Percentiles rank a stretch among this genome's conserved stretches.
phyloP scores from a whole-genome alignment of 139 green algal species.

The Parachlorella kessleri region DNA sequence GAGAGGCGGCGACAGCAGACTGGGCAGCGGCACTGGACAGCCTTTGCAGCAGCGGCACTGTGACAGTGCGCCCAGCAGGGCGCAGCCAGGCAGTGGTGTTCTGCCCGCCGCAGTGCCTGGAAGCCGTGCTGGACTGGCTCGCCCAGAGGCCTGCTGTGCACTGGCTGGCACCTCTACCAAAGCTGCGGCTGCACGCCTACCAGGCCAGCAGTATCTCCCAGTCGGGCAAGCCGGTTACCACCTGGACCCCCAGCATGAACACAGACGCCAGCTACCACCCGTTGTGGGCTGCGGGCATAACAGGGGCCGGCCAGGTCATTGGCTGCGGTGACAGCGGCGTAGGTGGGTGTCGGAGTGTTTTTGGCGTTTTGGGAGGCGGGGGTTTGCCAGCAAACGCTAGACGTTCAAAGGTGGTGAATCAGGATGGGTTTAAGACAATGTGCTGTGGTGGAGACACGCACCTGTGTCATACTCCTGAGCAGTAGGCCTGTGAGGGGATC shows the following conservation, averaged over 20 bases:
- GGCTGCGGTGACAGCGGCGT: constrained; percentile 91
- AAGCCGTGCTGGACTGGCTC: constrained; percentile 33
- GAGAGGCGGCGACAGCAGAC: constrained; percentile 26
- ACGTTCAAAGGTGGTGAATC: no score
- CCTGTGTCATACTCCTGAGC: no score
- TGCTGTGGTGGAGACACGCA: no score
- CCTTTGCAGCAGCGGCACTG: not conserved
- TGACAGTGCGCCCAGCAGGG: not conserved
- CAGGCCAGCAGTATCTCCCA: constrained; percentile 60
- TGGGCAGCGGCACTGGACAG: constrained; percentile 13
- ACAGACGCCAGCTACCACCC: constrained; percentile 48
- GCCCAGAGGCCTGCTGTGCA: constrained; percentile 34
- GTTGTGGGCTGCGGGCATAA: constrained; percentile 78
- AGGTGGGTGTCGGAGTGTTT: constrained; percentile 35
- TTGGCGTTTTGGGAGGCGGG: no score
- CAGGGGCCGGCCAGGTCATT: constrained; percentile 72
- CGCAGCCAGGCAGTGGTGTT: not conserved
- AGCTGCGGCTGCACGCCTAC: constrained; percentile 55
- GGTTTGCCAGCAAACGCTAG: no score
- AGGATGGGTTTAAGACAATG: no score
- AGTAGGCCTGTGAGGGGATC: no score
- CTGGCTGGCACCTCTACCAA: constrained; percentile 50
- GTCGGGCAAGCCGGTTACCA: constrained; percentile 3
- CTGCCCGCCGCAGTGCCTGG: not conserved
- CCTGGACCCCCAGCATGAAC: not conserved